phyloP scores from a whole-genome alignment of 2,329 filamentous ascomycete genomes.

The Hypoxylon sp. region DNA sequence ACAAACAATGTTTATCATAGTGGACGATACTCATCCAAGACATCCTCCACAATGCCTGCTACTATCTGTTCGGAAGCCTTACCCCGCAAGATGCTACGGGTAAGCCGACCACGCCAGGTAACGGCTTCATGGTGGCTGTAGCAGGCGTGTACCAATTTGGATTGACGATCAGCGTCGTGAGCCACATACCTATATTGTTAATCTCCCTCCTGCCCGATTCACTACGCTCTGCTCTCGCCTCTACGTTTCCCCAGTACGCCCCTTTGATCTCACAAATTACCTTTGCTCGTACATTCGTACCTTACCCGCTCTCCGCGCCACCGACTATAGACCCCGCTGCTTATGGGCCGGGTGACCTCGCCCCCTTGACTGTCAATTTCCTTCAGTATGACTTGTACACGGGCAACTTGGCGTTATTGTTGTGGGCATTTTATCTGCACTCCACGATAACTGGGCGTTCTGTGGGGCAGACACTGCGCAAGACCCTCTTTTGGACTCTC shows the following conservation, averaged over 20 bases:
- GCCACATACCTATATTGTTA: slow-evolving; percentile 49
- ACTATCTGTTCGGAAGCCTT: slow-evolving; percentile 48
- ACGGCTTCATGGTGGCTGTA: slow-evolving; percentile 48
- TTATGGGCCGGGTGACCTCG: slow-evolving; percentile 48
- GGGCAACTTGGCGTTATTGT: slow-evolving; percentile 46
- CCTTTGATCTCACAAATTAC: slow-evolving; percentile 46
- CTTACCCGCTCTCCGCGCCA: slow-evolving; percentile 33
- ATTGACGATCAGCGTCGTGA: slow-evolving; percentile 46
- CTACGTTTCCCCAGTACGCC: slow-evolving; percentile 42
- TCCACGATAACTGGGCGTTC: slow-evolving; percentile 44
- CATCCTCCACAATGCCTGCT: slow-evolving; percentile 46
- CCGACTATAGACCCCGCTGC: slow-evolving; percentile 42
- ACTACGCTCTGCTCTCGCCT: slow-evolving; percentile 43
- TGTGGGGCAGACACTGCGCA: slow-evolving; percentile 40
- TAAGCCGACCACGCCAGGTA: slow-evolving; percentile 47
- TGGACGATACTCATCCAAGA: slow-evolving; percentile 44
- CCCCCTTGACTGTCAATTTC: slow-evolving; percentile 47
- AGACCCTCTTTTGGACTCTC: slow-evolving; percentile 49
- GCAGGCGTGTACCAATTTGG: slow-evolving; percentile 52
- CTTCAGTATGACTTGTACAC: slow-evolving; percentile 53
- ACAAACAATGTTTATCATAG: slow-evolving; percentile 7
- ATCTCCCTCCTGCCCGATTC: slow-evolving; percentile 45
- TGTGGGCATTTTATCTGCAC: slow-evolving; percentile 53
- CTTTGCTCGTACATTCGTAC: slow-evolving; percentile 49
- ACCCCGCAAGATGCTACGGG: slow-evolving; percentile 45